A percentile compares a stretch with the other conserved stretches of the same genome.
phyloP scores from a whole-genome alignment of 1,139 yeast species.

The Hyphopichia burtonii region DNA sequence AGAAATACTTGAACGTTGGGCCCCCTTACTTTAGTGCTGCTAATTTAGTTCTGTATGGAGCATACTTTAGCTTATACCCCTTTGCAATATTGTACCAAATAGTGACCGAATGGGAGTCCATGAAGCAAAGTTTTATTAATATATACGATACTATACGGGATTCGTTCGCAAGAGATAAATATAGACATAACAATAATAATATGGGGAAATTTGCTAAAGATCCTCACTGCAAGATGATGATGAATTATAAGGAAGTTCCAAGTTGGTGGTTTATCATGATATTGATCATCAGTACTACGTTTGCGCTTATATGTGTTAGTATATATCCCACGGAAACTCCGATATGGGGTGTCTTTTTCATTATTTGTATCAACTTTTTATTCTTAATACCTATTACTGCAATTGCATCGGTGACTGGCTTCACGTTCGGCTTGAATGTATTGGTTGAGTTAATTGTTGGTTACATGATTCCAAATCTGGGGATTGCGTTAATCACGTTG shows the following conservation, averaged over 20 bases:
- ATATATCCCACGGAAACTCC: constrained; percentile 39
- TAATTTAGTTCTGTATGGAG: constrained; percentile 41
- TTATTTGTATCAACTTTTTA: constrained; percentile 32
- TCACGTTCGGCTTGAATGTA: constrained; percentile 37
- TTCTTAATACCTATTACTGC: constrained; percentile 38
- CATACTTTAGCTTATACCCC: constrained; percentile 41
- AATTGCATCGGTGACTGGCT: constrained; percentile 38
- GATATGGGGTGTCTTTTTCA: constrained; percentile 35
- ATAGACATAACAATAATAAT: constrained; percentile 5
- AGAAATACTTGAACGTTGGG: constrained; percentile 31
- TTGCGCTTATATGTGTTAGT: constrained; percentile 30
- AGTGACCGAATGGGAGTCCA: constrained; percentile 44
- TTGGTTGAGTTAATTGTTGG: constrained; percentile 41
- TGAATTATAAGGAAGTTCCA: constrained; percentile 39
- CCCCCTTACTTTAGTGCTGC: constrained; percentile 48
- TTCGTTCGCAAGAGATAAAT: constrained; percentile 22
- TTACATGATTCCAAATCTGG: constrained; percentile 39
- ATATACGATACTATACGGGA: constrained; percentile 33
- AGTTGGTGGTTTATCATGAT: constrained; percentile 39
- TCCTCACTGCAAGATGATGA: constrained; percentile 44
- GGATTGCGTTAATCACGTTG: constrained; percentile 35
- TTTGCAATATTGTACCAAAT: constrained; percentile 41
- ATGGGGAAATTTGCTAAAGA: constrained; percentile 26
- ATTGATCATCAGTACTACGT: constrained; percentile 25
- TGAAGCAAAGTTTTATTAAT: constrained; percentile 38